These are phyloP conservation scores for Sporothrix sp. DNA, from an alignment of 2,329 filamentous ascomycete species.

Conservation along the genomic window DNA sequence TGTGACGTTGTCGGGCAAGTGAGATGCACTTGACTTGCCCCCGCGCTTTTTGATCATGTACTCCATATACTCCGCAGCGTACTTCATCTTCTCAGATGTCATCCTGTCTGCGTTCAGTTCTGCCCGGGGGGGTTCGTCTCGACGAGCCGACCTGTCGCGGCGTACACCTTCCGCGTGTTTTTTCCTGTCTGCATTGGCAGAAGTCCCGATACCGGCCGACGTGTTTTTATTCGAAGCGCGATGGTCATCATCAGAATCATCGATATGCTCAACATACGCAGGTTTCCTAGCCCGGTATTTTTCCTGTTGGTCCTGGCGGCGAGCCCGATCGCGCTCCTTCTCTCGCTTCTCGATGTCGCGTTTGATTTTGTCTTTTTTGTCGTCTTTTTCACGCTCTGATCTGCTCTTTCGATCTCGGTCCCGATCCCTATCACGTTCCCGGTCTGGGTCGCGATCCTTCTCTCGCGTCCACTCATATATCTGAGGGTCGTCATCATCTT, in stretches of 20 bases:
- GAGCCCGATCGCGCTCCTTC: slow-evolving; percentile 19
- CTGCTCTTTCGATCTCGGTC: slow-evolving; percentile 20
- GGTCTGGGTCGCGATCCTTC: slow-evolving; percentile 31
- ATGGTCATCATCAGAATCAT: slow-evolving; percentile 21
- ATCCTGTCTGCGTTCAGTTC: slow-evolving; percentile 9
- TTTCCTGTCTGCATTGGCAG: slow-evolving; percentile 18
- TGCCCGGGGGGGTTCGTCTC: slow-evolving; percentile 11
- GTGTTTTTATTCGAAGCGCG: slow-evolving; percentile 21
- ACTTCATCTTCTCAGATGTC: slow-evolving; percentile 13
- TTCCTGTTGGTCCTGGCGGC: slow-evolving; percentile 23
- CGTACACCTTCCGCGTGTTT: slow-evolving; percentile 21
- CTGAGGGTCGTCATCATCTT: slow-evolving; percentile 22
- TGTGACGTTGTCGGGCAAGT: background rate
- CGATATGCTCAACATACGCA: slow-evolving; percentile 20
- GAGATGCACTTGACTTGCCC: slow-evolving; percentile 12
- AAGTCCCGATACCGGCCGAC: slow-evolving; percentile 3
- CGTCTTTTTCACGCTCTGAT: slow-evolving; percentile 21
- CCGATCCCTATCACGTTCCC: slow-evolving; percentile 18
- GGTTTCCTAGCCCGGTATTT: slow-evolving; percentile 21
- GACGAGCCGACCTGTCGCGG: slow-evolving; percentile 17
- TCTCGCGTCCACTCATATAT: slow-evolving; percentile 23
- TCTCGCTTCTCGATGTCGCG: slow-evolving; percentile 24
- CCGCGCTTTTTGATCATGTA: slow-evolving; percentile 18
- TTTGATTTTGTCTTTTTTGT: slow-evolving; percentile 23
- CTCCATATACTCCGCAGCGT: slow-evolving; percentile 19